These are phyloP conservation scores for Aspergillus mulundensis DNA, from an alignment of 495 filamentous ascomycete genomes.

Conservation along the genomic window DNA sequence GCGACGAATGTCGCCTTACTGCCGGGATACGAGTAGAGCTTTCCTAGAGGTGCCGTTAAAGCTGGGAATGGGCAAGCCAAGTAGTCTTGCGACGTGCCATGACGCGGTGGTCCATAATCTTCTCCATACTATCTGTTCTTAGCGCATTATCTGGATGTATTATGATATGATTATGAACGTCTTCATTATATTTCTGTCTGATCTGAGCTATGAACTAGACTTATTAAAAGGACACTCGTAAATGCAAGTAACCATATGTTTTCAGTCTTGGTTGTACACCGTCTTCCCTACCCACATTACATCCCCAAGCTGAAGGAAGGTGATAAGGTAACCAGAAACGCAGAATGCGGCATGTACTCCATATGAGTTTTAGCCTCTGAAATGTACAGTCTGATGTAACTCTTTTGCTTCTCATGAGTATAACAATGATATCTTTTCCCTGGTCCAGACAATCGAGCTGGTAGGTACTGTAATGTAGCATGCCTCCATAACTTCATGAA, in stretches of 20 bases:
- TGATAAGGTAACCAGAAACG: not conserved
- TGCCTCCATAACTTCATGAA: not conserved
- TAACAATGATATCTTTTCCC: not conserved
- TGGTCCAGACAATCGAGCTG: not conserved
- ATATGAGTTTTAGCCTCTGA: no score
- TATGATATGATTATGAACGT: constrained; percentile 12
- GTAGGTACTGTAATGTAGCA: not conserved
- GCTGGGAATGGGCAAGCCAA: not conserved
- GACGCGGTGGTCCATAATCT: not conserved
- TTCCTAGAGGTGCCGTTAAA: no score
- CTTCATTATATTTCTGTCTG: not conserved
- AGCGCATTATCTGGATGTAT: constrained; percentile 5
- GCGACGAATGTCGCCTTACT: not conserved
- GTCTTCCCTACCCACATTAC: no score
- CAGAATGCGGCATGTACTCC: not conserved
- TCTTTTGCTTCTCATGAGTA: not conserved
- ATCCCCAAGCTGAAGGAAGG: no score
- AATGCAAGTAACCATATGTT: not conserved
- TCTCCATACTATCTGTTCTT: not conserved
- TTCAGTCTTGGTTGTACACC: not conserved
- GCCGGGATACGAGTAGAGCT: not conserved
- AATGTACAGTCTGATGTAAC: no score
- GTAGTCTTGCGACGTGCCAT: not conserved
- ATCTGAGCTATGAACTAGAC: no score
- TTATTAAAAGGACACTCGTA: no score